These are phyloP conservation scores for Mycena rebaudengoi DNA, from an alignment of 768 basidiomycete species.

Conservation along the genomic window DNA sequence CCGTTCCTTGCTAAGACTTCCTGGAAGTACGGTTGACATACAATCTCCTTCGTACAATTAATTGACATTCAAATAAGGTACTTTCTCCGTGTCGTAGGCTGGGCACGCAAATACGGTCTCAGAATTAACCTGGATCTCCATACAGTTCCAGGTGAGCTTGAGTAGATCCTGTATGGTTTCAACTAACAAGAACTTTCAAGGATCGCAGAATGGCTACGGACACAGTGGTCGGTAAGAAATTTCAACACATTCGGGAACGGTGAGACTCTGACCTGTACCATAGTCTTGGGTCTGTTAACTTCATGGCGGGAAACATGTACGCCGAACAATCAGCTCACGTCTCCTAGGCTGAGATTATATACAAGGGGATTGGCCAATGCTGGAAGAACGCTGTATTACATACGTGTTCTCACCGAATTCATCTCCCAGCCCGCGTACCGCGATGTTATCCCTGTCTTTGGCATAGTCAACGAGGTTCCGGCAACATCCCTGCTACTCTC, in stretches of 20 bases:
- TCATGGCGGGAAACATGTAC: conserved; percentile 72
- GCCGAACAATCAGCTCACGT: not conserved
- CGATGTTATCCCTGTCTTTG: conserved; percentile 65
- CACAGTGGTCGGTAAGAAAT: no score
- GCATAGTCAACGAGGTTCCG: conserved; percentile 77
- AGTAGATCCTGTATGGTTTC: not conserved
- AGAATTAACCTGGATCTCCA: conserved; percentile 85
- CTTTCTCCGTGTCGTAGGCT: conserved; percentile 75
- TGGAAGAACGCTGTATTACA: conserved; percentile 77
- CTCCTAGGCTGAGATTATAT: not conserved
- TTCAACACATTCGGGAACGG: not conserved
- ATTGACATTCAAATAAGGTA: conserved; percentile 52
- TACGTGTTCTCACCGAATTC: conserved; percentile 81
- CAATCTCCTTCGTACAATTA: not conserved
- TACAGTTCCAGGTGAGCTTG: conserved; percentile 69
- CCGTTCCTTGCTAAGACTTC: conserved; percentile 78
- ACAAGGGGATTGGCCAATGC: conserved; percentile 78
- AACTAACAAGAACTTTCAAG: not conserved
- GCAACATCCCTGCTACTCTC: conserved; percentile 46
- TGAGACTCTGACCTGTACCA: not conserved
- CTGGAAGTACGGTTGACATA: conserved; percentile 67
- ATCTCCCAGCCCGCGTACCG: conserved; percentile 77
- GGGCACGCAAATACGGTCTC: conserved; percentile 92
- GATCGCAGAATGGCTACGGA: conserved; percentile 75
- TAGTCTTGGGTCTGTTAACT: conserved; percentile 62